Conservation (phyloP, 2,329 filamentous ascomycete species). For the Trichoderma atroviride region DNA sequence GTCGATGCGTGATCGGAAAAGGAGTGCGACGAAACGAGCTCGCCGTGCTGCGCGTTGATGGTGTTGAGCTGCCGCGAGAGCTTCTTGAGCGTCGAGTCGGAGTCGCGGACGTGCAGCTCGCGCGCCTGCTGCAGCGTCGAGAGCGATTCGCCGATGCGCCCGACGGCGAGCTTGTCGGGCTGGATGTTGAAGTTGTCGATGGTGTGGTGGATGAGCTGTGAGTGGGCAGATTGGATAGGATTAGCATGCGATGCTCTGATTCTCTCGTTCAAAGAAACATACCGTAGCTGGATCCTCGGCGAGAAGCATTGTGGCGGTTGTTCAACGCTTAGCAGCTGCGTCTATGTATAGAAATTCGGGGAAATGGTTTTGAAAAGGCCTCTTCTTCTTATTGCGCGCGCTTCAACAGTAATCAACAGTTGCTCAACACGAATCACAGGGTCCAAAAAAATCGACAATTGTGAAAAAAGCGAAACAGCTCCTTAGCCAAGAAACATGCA, state of each 20-base stretch:
- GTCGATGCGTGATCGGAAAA: conserved; percentile 77
- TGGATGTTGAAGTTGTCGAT: conserved; percentile 93
- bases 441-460: not conserved
- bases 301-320: conserved; percentile 74
- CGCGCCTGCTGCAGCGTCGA: conserved; percentile 83
- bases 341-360: not conserved
- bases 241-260: not conserved
- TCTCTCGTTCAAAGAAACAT: conserved; percentile 38
- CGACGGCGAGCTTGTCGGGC: conserved; percentile 81
- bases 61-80: conserved; percentile 76
- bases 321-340: not conserved
- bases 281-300: conserved; percentile 90
- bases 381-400: not conserved
- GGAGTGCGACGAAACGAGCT: conserved; percentile 75
- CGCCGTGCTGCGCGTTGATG: conserved; percentile 73
- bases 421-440: not conserved
- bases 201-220: conserved; percentile 84
- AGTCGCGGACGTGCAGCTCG: conserved; percentile 72
- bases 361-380: not conserved
- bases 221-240: too few species aligned
- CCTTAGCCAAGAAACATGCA: not conserved
- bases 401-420: not conserved
- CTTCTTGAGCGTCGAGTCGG: conserved; percentile 67
- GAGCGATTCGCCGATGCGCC: conserved; percentile 82
- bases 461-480: not conserved